Base-by-base conservation (phyloP, 345 rosid genomes). In the Adansonia digitata region DNA sequence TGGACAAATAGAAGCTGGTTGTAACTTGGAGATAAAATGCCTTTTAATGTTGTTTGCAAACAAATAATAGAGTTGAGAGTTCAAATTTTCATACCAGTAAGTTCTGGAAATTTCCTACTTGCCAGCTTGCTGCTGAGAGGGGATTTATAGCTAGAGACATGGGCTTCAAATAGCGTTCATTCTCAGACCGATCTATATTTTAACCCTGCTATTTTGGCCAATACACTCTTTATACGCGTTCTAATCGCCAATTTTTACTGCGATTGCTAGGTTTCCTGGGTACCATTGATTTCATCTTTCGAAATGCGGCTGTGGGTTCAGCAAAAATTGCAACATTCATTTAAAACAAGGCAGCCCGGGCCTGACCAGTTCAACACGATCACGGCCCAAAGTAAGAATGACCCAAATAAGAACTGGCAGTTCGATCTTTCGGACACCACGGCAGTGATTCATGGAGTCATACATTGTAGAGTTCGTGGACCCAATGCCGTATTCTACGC, bases 221-320 rank as follows among this genome's bases (percentile, higher is more conserved):
- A 77, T 95, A 91, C 82, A 79, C 94, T 4, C 88, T 91, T 75
- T 94, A 91, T 70, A 51, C 83, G 0, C 98, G 90, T 61, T 76
- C 94, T 2, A 89, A 90, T 49, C 89, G 98, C 45, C 98, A 94
- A 56, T 90, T 92, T n/a, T 84, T 92, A 89, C 78, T 77, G 94
- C 1, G 88, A 92, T 39, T 94, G 94, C 67, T 71, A 61, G 86
- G 79, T 91, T 52, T 70, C 74, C 0, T 95, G 98, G 22, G n/a
- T n/a, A 91, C 97, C 0, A 86, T 90, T 2, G 97, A 93, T 81
- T 93, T 93, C 85, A 90, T 91, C 68, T 91, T 91, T 14, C 95
- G 98, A 4, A 91, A 93, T 76, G 88, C 98, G 0, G 97, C 92
- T 0, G 95, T 79, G n/a, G 10, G 91, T 93, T 31, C 26, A 85